Conservation (phyloP, 768 basidiomycete genomes). For the Porphyrellus cyaneotinctus region DNA sequence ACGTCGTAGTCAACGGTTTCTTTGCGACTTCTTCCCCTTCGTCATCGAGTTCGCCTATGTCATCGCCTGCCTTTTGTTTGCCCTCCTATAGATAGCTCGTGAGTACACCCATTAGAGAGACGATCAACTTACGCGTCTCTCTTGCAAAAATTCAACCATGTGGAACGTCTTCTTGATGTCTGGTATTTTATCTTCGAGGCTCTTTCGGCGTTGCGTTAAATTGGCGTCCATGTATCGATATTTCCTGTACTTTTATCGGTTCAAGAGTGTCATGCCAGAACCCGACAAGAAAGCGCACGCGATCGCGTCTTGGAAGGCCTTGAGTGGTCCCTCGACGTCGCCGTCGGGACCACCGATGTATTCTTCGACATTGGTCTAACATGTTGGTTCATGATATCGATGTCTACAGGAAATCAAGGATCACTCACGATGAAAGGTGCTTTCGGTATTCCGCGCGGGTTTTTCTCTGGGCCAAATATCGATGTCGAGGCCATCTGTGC, state of each 20-base stretch:
- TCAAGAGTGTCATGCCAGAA: slow-evolving; percentile 11
- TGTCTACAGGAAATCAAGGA: background rate
- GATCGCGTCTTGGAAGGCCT: slow-evolving; percentile 85
- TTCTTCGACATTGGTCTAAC: slow-evolving; percentile 80
- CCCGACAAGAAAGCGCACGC: slow-evolving; percentile 55
- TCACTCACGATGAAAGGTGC: slow-evolving; percentile 89
- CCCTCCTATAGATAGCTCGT: slow-evolving; percentile 46
- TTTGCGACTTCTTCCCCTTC: slow-evolving; percentile 40
- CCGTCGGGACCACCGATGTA: slow-evolving; percentile 78
- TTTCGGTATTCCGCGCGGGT: slow-evolving; percentile 90
- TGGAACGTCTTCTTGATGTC: slow-evolving; percentile 90
- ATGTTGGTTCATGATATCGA: background rate
- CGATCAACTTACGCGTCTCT: slow-evolving; percentile 53
- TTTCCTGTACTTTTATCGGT: slow-evolving; percentile 60
- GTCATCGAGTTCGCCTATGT: slow-evolving; percentile 48
- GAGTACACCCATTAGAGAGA: background rate
- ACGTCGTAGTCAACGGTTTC: slow-evolving; percentile 74
- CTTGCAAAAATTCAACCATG: slow-evolving; percentile 82
- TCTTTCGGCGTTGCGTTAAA: slow-evolving; percentile 68
- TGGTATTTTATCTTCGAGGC: slow-evolving; percentile 91
- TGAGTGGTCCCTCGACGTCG: slow-evolving; percentile 73
- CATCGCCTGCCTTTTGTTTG: slow-evolving; percentile 39
- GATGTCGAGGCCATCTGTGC: slow-evolving; percentile 23
- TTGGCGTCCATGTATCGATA: slow-evolving; percentile 97
- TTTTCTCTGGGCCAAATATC: slow-evolving; percentile 49